Percentiles rank a stretch among this genome's conserved stretches.
Conservation (phyloP, 2,329 filamentous ascomycete species). For the Microdochium bolleyi region DNA sequence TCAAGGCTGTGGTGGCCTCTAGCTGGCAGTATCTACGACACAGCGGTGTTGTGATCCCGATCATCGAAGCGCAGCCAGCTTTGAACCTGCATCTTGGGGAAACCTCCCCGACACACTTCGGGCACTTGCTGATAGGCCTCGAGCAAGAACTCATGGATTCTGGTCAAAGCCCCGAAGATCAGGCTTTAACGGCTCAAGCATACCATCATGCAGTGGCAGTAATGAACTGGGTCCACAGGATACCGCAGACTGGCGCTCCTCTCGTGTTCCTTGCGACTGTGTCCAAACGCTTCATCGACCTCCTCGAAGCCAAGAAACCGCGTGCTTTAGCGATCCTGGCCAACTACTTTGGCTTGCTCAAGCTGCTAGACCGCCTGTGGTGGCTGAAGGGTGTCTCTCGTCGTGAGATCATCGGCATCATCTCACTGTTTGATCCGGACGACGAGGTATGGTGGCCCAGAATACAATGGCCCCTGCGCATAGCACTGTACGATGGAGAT, state of each 20-base stretch:
- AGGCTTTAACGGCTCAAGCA: constrained; percentile 36
- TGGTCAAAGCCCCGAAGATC: constrained; percentile 8
- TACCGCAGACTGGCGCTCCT: constrained; percentile 48
- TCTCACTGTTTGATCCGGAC: constrained; percentile 48
- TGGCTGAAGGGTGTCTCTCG: constrained; percentile 62
- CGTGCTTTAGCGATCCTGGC: constrained; percentile 57
- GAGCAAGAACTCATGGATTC: constrained; percentile 43
- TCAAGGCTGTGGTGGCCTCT: constrained; percentile 56
- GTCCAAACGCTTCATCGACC: constrained; percentile 50
- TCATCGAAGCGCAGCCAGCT: constrained; percentile 56
- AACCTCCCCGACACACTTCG: constrained; percentile 49
- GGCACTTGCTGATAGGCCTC: constrained; percentile 47
- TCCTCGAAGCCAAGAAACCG: constrained; percentile 49
- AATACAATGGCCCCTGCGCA: constrained; percentile 52
- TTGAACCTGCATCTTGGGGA: constrained; percentile 52
- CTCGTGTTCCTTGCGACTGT: constrained; percentile 59
- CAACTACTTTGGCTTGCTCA: constrained; percentile 59
- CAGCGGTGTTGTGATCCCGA: constrained; percentile 48
- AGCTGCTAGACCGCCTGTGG: constrained; percentile 55
- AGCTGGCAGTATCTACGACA: constrained; percentile 57
- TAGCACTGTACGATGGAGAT: constrained; percentile 47
- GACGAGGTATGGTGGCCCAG: constrained; percentile 51
- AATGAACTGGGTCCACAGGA: constrained; percentile 58
- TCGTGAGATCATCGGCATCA: constrained; percentile 57
- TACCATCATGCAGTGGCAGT: constrained; percentile 59